Percentiles rank a stretch among this genome's conserved stretches.
Conservation (phyloP, 1,284 basidiomycete species). For the Fomitopsis pinicola region DNA sequence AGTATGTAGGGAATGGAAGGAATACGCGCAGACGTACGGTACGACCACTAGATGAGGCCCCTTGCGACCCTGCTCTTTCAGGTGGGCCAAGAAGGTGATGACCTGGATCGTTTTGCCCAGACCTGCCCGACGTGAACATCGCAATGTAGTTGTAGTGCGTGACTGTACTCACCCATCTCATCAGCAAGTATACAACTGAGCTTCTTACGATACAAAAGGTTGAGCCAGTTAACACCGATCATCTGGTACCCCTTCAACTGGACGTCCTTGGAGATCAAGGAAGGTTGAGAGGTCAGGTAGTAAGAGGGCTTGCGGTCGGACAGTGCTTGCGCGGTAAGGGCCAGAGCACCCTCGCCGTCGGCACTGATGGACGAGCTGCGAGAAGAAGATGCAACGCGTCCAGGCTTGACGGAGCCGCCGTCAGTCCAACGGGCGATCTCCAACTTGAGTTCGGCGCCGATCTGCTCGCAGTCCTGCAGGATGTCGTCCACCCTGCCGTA, state of each 20-base stretch:
- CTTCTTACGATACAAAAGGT: slow-evolving; percentile 77
- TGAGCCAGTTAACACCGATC: slow-evolving; percentile 97
- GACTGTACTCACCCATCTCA: slow-evolving; percentile 80
- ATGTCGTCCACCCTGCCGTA: slow-evolving; percentile 91
- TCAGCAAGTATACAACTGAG: slow-evolving; percentile 96
- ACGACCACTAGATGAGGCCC: slow-evolving; percentile 96
- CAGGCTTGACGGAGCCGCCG: slow-evolving; percentile 33
- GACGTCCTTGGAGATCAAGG: slow-evolving; percentile 64
- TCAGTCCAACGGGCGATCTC: slow-evolving; percentile 81
- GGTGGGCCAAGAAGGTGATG: slow-evolving; percentile 90
- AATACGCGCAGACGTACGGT: slow-evolving; percentile 56
- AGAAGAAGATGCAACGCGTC: slow-evolving; percentile 26
- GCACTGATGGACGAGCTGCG: slow-evolving; percentile 29
- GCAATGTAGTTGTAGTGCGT: slow-evolving; percentile 8
- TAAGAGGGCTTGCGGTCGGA: slow-evolving; percentile 45
- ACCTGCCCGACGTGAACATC: slow-evolving; percentile 34
- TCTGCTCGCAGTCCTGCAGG: slow-evolving; percentile 83
- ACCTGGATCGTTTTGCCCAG: slow-evolving; percentile 99
- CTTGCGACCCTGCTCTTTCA: slow-evolving; percentile 72
- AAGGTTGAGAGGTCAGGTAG: slow-evolving; percentile 76
- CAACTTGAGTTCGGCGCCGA: slow-evolving; percentile 64
- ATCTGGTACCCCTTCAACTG: slow-evolving; percentile 95
- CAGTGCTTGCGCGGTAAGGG: slow-evolving; percentile 45
- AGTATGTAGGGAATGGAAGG: not conserved
- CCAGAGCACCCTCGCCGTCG: slow-evolving; percentile 58